phyloP scores from a whole-genome alignment of 2,329 filamentous ascomycete genomes.

The Ophiocordyceps unilateralis region DNA sequence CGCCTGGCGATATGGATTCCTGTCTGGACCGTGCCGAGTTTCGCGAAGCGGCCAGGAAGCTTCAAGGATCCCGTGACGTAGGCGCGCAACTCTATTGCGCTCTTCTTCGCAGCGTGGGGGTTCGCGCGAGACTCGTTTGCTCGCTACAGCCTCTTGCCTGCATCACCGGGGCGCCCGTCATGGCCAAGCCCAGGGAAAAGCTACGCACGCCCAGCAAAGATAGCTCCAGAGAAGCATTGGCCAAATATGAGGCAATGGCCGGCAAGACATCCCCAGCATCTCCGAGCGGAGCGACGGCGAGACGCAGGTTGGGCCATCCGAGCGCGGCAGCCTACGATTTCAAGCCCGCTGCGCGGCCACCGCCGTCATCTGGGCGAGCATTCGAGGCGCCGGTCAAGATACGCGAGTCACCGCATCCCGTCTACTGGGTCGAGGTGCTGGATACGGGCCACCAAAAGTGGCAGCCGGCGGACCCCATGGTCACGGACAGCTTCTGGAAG shows the following conservation, averaged over 20 bases:
- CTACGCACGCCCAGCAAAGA: conserved; percentile 15
- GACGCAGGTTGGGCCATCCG: conserved; percentile 34
- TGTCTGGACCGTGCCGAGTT: conserved; percentile 60
- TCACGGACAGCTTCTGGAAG: conserved; percentile 61
- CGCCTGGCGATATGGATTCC: conserved; percentile 47
- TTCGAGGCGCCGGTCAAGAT: conserved; percentile 25
- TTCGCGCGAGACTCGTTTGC: conserved; percentile 71
- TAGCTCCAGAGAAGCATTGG: conserved; percentile 8
- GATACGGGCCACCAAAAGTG: conserved; percentile 79
- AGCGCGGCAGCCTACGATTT: conserved; percentile 35
- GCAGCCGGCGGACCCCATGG: conserved; percentile 73
- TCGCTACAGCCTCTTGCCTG: conserved; percentile 75
- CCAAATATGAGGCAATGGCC: conserved; percentile 17
- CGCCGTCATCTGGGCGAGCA: conserved; percentile 9
- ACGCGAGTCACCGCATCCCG: conserved; percentile 57
- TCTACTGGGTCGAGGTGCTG: conserved; percentile 92
- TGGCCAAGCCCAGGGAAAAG: conserved; percentile 21
- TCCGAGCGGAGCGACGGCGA: conserved; percentile 18
- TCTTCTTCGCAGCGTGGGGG: conserved; percentile 62
- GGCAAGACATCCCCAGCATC: conserved; percentile 17
- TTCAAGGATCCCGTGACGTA: conserved; percentile 73
- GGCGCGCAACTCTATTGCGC: conserved; percentile 86
- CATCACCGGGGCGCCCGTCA: conserved; percentile 30
- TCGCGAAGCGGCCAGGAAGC: conserved; percentile 43
- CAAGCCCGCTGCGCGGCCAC: conserved; percentile 22